A percentile compares a stretch with the other conserved stretches of the same genome.
These are phyloP conservation scores for Termitomyces sp. DNA, from an alignment of 768 basidiomycete genomes.

Conservation along the genomic window DNA sequence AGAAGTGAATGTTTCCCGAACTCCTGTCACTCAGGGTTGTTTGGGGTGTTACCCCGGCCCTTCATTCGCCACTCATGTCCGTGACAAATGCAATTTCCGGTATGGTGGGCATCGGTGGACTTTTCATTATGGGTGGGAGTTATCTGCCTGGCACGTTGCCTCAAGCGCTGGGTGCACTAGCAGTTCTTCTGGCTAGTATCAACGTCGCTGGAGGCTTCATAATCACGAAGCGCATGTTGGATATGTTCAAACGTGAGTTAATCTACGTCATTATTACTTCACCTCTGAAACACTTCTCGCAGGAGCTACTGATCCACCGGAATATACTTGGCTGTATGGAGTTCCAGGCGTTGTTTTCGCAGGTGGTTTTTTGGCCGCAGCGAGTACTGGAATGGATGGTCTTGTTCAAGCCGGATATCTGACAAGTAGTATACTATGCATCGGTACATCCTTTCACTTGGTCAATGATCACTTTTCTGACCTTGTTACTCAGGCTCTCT, in stretches of 20 bases:
- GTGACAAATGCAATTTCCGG: constrained; percentile 89
- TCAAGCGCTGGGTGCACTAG: constrained; percentile 72
- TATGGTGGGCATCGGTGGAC: constrained; percentile 52
- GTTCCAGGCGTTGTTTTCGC: constrained; percentile 79
- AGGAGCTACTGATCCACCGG: constrained; percentile 83
- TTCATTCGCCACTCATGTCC: constrained; percentile 89
- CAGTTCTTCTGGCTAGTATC: constrained; percentile 83
- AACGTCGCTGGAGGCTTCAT: constrained; percentile 89
- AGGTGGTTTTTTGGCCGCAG: constrained; percentile 77
- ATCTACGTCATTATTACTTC: background rate
- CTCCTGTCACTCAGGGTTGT: constrained; percentile 49
- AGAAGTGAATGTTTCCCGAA: background rate
- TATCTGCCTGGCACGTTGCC: constrained; percentile 78
- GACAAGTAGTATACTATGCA: constrained; percentile 82
- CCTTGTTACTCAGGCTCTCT: constrained; percentile 51
- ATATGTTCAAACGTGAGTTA: constrained; percentile 80
- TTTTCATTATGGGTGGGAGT: constrained; percentile 90
- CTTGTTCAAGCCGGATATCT: constrained; percentile 87
- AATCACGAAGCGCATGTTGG: constrained; percentile 88
- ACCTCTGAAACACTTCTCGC: constrained; percentile 1
- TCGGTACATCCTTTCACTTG: constrained; percentile 38
- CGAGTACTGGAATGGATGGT: constrained; percentile 80
- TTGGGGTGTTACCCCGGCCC: constrained; percentile 84
- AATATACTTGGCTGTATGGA: constrained; percentile 80
- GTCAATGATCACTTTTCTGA: background rate